These are phyloP conservation scores for Tilletia setariae DNA, from an alignment of 1,284 basidiomycete species.

Conservation along the genomic window DNA sequence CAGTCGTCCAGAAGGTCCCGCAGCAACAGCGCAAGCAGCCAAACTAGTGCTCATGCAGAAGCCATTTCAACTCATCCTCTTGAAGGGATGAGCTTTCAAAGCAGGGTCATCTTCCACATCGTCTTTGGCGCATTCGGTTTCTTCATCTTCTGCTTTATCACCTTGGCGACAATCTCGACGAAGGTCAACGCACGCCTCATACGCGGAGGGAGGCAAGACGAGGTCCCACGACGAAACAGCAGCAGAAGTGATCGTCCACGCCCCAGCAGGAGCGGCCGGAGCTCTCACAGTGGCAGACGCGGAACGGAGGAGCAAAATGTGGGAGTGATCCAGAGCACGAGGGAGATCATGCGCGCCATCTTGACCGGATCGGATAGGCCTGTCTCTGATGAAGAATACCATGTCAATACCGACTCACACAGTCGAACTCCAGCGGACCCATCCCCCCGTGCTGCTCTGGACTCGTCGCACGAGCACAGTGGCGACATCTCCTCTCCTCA, in stretches of 20 bases:
- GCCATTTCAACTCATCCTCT: background rate
- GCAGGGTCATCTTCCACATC: background rate
- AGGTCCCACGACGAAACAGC: background rate
- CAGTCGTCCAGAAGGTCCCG: background rate
- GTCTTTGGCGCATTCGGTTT: background rate
- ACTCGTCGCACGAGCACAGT: background rate
- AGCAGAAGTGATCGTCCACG: background rate
- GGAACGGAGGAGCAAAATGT: background rate
- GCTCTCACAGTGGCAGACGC: background rate
- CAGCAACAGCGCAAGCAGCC: background rate
- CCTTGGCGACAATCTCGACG: background rate
- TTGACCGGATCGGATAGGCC: background rate
- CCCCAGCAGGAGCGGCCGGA: background rate
- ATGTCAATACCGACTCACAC: too few species aligned
- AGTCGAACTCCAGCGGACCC: too few species aligned
- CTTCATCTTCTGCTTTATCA: slow-evolving; percentile 1
- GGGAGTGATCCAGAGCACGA: background rate
- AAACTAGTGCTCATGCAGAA: background rate
- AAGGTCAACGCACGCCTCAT: background rate
- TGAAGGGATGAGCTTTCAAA: background rate
- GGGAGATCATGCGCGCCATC: slow-evolving; percentile 3
- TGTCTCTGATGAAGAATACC: background rate
- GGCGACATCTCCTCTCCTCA: background rate
- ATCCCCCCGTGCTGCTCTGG: background rate
- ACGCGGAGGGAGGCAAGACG: background rate